phyloP scores from a whole-genome alignment of 192 early-diverging fungal genomes.

The Mortierella claussenii region DNA sequence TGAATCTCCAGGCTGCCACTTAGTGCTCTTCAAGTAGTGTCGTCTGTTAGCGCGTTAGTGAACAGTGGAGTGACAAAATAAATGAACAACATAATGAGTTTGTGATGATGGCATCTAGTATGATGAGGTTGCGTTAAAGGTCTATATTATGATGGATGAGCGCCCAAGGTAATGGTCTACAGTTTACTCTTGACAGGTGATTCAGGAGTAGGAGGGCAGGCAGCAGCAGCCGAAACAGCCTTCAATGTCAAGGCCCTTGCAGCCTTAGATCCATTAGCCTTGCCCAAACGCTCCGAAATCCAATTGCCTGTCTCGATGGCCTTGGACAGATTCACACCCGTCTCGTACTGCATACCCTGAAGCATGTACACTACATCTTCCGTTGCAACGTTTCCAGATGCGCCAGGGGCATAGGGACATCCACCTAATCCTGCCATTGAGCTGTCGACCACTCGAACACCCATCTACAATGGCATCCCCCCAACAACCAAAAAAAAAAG shows the following conservation, averaged over 20 bases:
- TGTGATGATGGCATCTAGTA: neutral
- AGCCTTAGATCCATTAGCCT: conserved; percentile 70
- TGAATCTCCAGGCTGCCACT: neutral
- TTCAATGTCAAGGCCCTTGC: conserved; percentile 59
- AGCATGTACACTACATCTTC: conserved; percentile 97
- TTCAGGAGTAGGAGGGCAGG: conserved; percentile 38
- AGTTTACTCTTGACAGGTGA: conserved; percentile 40
- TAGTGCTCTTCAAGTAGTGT: neutral
- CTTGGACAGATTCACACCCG: conserved; percentile 80
- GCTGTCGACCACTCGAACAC: conserved; percentile 92
- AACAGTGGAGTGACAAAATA: too few species aligned
- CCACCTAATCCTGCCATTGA: conserved; percentile 92
- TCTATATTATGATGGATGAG: neutral
- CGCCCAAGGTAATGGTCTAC: neutral
- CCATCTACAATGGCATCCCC: too few species aligned
- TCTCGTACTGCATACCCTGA: conserved; percentile 82
- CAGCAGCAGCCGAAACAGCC: conserved; percentile 30
- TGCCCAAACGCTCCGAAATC: conserved; percentile 85
- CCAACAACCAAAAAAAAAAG: too few species aligned
- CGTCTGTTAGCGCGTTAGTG: neutral
- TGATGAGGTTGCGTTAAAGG: neutral
- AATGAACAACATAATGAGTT: neutral
- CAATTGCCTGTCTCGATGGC: conserved; percentile 84
- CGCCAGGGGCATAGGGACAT: conserved; percentile 96
- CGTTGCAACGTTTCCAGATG: conserved; percentile 95